Evolutionary conservation across 2,329 filamentous ascomycete genomes (phyloP).

Genomic region (Phaeomoniella chlamydospora): DNA sequence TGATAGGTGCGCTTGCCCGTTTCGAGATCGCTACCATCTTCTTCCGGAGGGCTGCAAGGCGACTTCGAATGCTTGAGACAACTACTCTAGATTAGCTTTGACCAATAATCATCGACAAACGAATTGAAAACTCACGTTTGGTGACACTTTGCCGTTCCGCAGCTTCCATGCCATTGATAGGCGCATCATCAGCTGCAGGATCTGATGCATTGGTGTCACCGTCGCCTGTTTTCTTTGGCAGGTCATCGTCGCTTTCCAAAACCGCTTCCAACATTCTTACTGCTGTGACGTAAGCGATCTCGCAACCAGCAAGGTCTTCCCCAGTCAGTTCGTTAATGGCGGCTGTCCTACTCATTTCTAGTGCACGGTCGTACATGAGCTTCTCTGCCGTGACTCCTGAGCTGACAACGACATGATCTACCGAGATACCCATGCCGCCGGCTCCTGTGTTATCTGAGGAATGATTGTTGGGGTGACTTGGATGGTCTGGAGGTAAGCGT

Average conservation of each 20-base stretch:
- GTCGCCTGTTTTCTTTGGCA: conserved; percentile 14
- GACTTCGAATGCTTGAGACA: conserved; percentile 32
- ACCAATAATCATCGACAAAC: conserved; percentile 1
- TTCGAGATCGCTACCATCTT: conserved; percentile 33
- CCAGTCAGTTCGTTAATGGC: conserved; percentile 93
- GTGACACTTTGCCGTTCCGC: conserved; percentile 34
- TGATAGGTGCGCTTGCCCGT: conserved; percentile 24
- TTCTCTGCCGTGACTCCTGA: conserved; percentile 88
- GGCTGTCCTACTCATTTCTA: conserved; percentile 91
- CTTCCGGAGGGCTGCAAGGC: conserved; percentile 30
- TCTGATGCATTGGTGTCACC: conserved; percentile 12
- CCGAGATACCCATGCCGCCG: conserved; percentile 46
- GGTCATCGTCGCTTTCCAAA: conserved; percentile 62
- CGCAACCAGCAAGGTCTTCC: conserved; percentile 73
- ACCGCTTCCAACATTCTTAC: conserved; percentile 93
- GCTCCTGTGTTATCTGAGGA: conserved; percentile 42
- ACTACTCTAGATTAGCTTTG: conserved; percentile 15
- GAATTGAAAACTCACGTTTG: conserved; percentile 26
- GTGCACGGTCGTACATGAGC: conserved; percentile 91
- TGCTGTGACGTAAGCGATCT: conserved; percentile 84
- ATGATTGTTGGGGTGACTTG: conserved; percentile 71
- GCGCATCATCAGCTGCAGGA: conserved; percentile 18
- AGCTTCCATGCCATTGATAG: conserved; percentile 27
- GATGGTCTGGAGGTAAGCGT: conserved; percentile 69
- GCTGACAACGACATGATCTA: conserved; percentile 70